Conservation (phyloP, 495 filamentous ascomycete species). For the Penicillium waksmanii region DNA sequence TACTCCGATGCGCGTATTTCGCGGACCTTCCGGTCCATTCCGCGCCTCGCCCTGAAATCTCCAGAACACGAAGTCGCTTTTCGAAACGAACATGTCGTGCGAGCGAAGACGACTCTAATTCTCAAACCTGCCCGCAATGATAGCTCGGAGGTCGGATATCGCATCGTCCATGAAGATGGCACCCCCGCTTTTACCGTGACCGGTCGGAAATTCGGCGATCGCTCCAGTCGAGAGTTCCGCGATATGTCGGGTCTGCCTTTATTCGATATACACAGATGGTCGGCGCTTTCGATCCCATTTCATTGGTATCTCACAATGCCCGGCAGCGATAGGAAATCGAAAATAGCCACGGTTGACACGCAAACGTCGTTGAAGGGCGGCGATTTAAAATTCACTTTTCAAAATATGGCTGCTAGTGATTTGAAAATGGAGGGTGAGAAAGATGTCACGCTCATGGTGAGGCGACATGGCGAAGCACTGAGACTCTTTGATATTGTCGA, state of each 20-base stretch:
- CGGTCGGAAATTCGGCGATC: constrained; percentile 28
- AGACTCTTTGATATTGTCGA: constrained; percentile 30
- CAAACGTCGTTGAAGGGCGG: constrained; percentile 18
- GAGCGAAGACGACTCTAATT: constrained; percentile 26
- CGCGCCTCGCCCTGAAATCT: constrained; percentile 20
- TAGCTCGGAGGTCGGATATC: constrained; percentile 26
- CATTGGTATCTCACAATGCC: constrained; percentile 33
- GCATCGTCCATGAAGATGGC: constrained; percentile 28
- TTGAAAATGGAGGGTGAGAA: constrained; percentile 24
- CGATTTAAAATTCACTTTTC: constrained; percentile 30
- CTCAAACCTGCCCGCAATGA: constrained; percentile 25
- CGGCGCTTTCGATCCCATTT: constrained; percentile 7
- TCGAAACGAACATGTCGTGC: constrained; percentile 26
- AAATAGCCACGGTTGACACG: constrained; percentile 19
- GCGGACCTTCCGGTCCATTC: constrained; percentile 11
- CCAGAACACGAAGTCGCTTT: constrained; percentile 31
- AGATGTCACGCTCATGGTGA: constrained; percentile 25
- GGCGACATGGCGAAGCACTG: constrained; percentile 22
- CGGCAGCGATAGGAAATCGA: constrained; percentile 16
- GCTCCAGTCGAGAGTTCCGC: constrained; percentile 32
- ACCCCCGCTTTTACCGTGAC: constrained; percentile 25
- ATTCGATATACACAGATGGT: constrained; percentile 30
- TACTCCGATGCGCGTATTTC: constrained; percentile 23
- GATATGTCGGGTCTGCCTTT: constrained; percentile 30
- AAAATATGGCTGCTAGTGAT: constrained; percentile 27